Conservation (phyloP, 192 early-diverging fungal genomes). For the Coemansia aciculifera region DNA sequence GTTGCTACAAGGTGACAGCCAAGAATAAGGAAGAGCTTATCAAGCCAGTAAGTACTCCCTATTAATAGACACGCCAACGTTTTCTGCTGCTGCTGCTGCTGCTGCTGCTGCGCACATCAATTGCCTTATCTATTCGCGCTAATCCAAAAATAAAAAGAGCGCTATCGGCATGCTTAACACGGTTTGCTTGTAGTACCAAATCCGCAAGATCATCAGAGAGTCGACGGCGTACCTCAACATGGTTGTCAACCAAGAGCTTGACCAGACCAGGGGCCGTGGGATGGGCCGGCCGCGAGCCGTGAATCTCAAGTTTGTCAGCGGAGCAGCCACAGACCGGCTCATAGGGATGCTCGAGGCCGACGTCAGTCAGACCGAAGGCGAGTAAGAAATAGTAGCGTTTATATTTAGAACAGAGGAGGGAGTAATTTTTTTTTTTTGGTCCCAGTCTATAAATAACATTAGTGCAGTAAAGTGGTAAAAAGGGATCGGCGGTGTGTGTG, state of each 20-base stretch:
- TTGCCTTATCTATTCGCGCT: conserved; percentile 3
- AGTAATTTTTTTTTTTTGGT: neutral
- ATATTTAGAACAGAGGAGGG: neutral
- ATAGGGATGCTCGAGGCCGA: conserved; percentile 27
- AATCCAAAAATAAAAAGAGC: neutral
- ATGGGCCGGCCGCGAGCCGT: conserved; percentile 25
- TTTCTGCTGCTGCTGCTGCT: conserved; percentile 5
- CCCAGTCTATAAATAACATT: neutral
- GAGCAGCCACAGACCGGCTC: conserved; percentile 27
- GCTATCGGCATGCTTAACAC: neutral
- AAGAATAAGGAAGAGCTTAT: conserved; percentile 11
- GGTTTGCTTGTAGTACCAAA: conserved; percentile 28
- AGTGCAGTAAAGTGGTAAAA: neutral
- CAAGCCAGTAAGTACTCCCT: conserved; percentile 12
- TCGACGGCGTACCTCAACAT: conserved; percentile 43
- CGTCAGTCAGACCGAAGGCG: conserved; percentile 2
- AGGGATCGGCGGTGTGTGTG: conserved; percentile 3
- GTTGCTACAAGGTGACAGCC: conserved; percentile 47
- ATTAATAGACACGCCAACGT: conserved; percentile 9
- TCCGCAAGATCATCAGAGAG: conserved; percentile 43
- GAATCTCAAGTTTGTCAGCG: conserved; percentile 32
- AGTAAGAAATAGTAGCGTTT: conserved; percentile 7
- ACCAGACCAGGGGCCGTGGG: conserved; percentile 20
- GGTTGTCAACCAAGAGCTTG: conserved; percentile 46
- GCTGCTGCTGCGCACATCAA: neutral